Percentiles rank a stretch among this genome's conserved stretches.
These are phyloP conservation scores for Verticillium alfalfae DNA, from an alignment of 2,329 filamentous ascomycete genomes.

Conservation along the genomic window DNA sequence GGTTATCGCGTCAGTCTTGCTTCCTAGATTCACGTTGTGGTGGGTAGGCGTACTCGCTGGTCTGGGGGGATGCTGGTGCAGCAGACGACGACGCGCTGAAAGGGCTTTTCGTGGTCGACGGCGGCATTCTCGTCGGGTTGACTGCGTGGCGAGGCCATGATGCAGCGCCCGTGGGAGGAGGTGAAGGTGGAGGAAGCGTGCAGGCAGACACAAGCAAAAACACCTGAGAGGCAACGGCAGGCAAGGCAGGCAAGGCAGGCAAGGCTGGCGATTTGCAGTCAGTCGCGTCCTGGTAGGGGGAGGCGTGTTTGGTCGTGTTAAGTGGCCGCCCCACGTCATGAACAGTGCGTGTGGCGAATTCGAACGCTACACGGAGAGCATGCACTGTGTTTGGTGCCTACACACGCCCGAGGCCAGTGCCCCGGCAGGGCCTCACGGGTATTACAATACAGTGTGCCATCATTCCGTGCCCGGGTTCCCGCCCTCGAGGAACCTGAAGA, in stretches of 20 bases:
- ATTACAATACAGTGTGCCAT: neutral
- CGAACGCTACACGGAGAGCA: no score
- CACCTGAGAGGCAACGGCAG: neutral
- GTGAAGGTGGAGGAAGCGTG: neutral
- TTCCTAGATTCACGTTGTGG: neutral
- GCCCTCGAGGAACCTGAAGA: constrained; percentile 6
- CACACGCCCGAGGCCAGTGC: no score
- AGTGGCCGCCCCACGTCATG: neutral
- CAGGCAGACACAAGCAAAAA: no score
- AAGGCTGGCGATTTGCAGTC: neutral
- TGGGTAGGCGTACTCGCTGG: neutral
- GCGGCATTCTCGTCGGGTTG: constrained; percentile 9
- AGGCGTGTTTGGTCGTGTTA: neutral
- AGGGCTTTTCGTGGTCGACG: constrained; percentile 56
- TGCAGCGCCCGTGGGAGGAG: neutral
- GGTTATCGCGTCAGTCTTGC: neutral
- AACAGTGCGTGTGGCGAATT: neutral
- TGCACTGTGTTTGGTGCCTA: no score
- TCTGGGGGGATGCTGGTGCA: constrained; percentile 67
- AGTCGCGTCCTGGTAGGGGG: neutral
- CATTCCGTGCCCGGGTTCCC: constrained; percentile 4
- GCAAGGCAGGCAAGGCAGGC: neutral
- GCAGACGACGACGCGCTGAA: constrained; percentile 72
- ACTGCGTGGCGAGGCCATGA: neutral
- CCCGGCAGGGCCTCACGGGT: neutral